Conservation (phyloP, 495 filamentous ascomycete species). For the Aspergillus cavernicola region DNA sequence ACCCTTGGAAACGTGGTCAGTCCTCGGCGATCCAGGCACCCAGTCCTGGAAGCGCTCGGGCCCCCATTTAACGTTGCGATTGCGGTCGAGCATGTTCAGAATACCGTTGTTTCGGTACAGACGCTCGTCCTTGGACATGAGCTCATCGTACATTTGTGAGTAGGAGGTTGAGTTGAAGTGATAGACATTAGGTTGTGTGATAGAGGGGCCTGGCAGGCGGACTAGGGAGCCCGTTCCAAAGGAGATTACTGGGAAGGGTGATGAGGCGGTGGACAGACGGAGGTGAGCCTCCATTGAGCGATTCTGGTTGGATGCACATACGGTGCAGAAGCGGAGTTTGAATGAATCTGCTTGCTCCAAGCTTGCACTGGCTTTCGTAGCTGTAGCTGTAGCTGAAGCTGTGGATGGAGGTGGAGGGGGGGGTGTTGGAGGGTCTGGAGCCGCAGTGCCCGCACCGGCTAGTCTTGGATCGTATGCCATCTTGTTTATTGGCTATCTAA, state of each 20-base stretch:
- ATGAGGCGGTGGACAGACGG: slow-evolving; percentile 66
- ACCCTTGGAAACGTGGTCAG: slow-evolving; percentile 52
- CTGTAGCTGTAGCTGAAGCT: slow-evolving; percentile 17
- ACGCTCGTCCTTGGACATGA: slow-evolving; percentile 76
- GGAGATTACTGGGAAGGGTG: slow-evolving; percentile 87
- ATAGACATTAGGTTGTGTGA: slow-evolving; percentile 94
- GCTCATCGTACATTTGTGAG: slow-evolving; percentile 81
- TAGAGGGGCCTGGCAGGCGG: slow-evolving; percentile 86
- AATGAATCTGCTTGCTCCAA: slow-evolving; percentile 56
- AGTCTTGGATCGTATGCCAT: slow-evolving; percentile 58
- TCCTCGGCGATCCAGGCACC: slow-evolving; percentile 77
- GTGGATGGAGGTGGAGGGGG: slow-evolving; percentile 41
- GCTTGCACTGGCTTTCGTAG: slow-evolving; percentile 34
- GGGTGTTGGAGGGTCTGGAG: slow-evolving; percentile 49
- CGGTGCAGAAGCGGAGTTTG: slow-evolving; percentile 95
- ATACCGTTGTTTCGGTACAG: slow-evolving; percentile 91
- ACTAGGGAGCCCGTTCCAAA: slow-evolving; percentile 97
- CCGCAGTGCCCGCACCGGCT: slow-evolving; percentile 42
- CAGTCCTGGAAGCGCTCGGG: slow-evolving; percentile 99
- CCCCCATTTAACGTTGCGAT: slow-evolving; percentile 85
- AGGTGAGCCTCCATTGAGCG: slow-evolving; percentile 98
- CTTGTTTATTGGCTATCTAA: slow-evolving; percentile 16
- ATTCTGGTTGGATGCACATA: slow-evolving; percentile 97
- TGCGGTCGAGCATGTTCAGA: slow-evolving; percentile 91
- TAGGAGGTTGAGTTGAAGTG: slow-evolving; percentile 95